Evolutionary conservation across 176 grass and related monocot genomes (phyloP).

Genomic region (Oropetium thomaeum): DNA sequence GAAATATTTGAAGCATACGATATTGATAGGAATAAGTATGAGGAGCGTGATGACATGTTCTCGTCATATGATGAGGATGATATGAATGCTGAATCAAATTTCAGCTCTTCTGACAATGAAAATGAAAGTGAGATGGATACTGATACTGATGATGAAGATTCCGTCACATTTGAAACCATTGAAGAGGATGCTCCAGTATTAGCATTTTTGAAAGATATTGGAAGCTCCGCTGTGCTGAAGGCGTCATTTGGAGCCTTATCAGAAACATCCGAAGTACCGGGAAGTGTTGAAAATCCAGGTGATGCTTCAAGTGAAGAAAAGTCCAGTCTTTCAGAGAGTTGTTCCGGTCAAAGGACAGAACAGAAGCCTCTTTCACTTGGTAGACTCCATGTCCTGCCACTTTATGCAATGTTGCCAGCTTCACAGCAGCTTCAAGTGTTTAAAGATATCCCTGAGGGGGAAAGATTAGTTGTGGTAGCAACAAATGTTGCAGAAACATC

Average conservation of each 20-base stretch:
- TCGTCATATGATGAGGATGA: slow-evolving; percentile 53
- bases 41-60: slow-evolving; percentile 61
- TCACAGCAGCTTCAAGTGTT: slow-evolving; percentile 81
- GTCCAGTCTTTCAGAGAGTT: slow-evolving; percentile 15
- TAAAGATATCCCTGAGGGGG: slow-evolving; percentile 63
- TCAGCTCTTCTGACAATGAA: slow-evolving; percentile 66
- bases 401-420: slow-evolving; percentile 96
- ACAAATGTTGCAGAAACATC: slow-evolving; percentile 99
- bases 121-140: slow-evolving; percentile 54
- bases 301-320: slow-evolving; percentile 31
- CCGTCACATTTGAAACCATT: slow-evolving; percentile 25
- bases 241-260: slow-evolving; percentile 75
- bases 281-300: slow-evolving; percentile 20
- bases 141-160: slow-evolving; percentile 64
- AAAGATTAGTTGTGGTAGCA: slow-evolving; percentile 92
- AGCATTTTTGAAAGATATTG: slow-evolving; percentile 59
- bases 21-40: slow-evolving; percentile 52
- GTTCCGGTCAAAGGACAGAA: slow-evolving; percentile 21
- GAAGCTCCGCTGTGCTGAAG: slow-evolving; percentile 59
- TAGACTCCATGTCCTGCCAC: slow-evolving; percentile 66
- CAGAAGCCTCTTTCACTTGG: slow-evolving; percentile 16
- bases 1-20: slow-evolving; percentile 95
- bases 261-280: slow-evolving; percentile 30
- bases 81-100: slow-evolving; percentile 42
- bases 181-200: slow-evolving; percentile 58